Conservation (phyloP, 2,329 filamentous ascomycete species). For the Pseudocercospora macadamiae region DNA sequence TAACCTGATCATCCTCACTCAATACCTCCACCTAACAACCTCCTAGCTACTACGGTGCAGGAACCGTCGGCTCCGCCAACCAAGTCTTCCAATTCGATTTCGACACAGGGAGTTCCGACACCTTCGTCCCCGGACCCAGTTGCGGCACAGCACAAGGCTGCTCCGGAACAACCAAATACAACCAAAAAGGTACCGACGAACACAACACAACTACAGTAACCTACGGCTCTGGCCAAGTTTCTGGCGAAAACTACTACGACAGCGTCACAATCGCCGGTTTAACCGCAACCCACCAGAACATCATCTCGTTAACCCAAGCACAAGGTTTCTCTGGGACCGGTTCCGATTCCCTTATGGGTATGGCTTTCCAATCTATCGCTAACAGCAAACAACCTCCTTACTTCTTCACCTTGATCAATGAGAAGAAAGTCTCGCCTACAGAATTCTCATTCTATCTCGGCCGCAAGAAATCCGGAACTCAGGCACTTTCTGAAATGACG, state of each 20-base stretch:
- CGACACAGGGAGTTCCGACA: constrained; percentile 42
- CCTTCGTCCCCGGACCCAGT: constrained; percentile 29
- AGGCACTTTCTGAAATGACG: constrained; percentile 29
- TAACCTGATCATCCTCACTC: no score
- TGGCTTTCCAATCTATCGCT: constrained; percentile 29
- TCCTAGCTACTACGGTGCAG: constrained; percentile 22
- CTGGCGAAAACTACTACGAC: constrained; percentile 33
- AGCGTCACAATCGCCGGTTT: constrained; percentile 30
- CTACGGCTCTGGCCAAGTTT: constrained; percentile 30
- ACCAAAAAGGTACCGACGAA: constrained; percentile 26
- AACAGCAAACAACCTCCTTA: constrained; percentile 26
- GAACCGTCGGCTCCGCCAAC: constrained; percentile 18
- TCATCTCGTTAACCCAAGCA: constrained; percentile 32
- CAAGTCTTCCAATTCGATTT: constrained; percentile 31
- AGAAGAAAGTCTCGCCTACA: constrained; percentile 27
- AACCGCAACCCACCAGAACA: constrained; percentile 28
- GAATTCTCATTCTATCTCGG: constrained; percentile 38
- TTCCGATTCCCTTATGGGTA: constrained; percentile 29
- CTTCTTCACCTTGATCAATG: constrained; percentile 33
- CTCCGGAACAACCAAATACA: constrained; percentile 26
- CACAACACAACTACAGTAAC: constrained; percentile 31
- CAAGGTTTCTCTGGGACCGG: constrained; percentile 29
- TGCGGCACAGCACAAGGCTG: constrained; percentile 29
- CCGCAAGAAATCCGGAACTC: constrained; percentile 26
- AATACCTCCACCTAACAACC: not conserved